Evolutionary conservation across 202 grass and related monocot genomes (phyloP).

Genomic region (Elaeis oleifera): DNA sequence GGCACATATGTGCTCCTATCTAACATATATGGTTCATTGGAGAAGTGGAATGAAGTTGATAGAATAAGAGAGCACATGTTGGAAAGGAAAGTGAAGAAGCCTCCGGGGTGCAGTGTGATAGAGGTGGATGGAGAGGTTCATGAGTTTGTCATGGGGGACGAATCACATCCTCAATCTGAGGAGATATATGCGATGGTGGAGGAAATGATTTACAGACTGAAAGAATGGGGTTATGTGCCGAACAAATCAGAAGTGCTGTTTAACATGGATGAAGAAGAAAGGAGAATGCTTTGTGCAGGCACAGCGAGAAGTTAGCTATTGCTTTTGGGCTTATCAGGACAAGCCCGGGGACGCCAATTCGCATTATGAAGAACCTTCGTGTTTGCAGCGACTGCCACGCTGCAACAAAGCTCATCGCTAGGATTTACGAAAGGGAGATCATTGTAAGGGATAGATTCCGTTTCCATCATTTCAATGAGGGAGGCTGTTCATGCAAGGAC

Average conservation of each 20-base stretch:
- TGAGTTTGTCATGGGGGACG: conserved; percentile 9
- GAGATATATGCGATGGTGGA: conserved; percentile 17
- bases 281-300: conserved; percentile 4
- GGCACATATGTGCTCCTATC: background rate
- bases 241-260: background rate
- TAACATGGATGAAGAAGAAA: conserved; percentile 19
- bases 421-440: conserved; percentile 13
- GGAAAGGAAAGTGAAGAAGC: background rate
- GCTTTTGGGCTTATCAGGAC: conserved; percentile 19
- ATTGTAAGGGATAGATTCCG: conserved; percentile 8
- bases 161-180: conserved; percentile 12
- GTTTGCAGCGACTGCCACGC: conserved; percentile 17
- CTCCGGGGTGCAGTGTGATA: background rate
- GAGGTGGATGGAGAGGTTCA: background rate
- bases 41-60: conserved; percentile 1
- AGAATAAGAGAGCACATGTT: conserved; percentile 1
- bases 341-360: conserved; percentile 2
- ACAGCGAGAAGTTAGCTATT: conserved; percentile 19
- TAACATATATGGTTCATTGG: conserved; percentile 1
- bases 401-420: conserved; percentile 4
- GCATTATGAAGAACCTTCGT: conserved; percentile 22
- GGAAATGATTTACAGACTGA: conserved; percentile 3
- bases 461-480: conserved; percentile 21
- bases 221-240: conserved; percentile 1
- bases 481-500: conserved; percentile 8